phyloP scores from a whole-genome alignment of 257 asterid species.

The Fraxinus americana region DNA sequence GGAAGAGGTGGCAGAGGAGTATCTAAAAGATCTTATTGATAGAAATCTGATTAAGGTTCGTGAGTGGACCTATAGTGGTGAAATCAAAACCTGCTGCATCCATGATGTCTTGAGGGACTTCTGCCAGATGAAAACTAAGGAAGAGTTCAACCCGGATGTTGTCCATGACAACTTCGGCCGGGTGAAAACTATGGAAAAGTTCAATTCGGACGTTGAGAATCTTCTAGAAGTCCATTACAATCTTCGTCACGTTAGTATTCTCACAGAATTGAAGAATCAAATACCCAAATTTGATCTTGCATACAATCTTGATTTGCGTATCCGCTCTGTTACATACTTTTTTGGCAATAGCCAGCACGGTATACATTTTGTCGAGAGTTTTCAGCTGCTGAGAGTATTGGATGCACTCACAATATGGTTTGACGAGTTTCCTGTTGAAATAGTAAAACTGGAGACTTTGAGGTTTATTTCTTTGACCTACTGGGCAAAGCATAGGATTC shows the following conservation, averaged over 20 bases:
- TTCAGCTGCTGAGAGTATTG: neutral
- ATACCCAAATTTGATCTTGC: neutral
- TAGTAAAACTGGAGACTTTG: neutral
- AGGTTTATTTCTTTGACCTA: neutral
- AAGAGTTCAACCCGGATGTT: conserved; percentile 8
- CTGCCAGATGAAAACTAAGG: conserved; percentile 26
- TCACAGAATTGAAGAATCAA: neutral
- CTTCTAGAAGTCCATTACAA: neutral
- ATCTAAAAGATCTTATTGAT: neutral
- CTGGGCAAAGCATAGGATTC: neutral
- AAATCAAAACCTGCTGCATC: neutral
- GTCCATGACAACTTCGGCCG: conserved; percentile 6
- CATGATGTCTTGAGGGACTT: conserved; percentile 18
- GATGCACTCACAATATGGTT: neutral
- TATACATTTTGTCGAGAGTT: neutral
- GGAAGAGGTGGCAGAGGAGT: neutral
- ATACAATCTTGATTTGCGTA: neutral
- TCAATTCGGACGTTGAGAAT: neutral
- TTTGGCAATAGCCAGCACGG: neutral
- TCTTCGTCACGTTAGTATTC: conserved; percentile 22
- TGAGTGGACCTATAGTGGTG: neutral
- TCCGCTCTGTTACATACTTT: neutral
- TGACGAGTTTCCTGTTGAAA: neutral
- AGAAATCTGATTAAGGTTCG: neutral
- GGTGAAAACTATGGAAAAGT: conserved; percentile 25